A percentile compares a stretch with the other conserved stretches of the same genome.
phyloP scores from a whole-genome alignment of 73 alveolate genomes.

The Paramecium biaurelia region DNA sequence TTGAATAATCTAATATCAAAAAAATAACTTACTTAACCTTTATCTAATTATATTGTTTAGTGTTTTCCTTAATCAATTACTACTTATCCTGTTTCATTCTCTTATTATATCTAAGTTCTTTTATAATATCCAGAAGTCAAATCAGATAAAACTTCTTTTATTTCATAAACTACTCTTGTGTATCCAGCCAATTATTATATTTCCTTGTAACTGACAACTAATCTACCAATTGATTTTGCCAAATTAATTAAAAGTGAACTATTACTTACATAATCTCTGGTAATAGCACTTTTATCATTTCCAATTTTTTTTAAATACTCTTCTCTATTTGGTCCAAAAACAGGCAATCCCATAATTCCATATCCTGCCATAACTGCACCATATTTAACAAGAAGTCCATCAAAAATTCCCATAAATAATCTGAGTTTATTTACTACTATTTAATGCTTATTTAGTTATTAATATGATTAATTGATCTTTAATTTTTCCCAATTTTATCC shows the following conservation, averaged over 20 bases:
- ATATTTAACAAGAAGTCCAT: slow-evolving; percentile 89
- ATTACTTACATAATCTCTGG: slow-evolving; percentile 91
- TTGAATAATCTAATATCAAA: not conserved
- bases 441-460: slow-evolving; percentile 69
- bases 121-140: slow-evolving; percentile 58
- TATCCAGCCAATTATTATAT: slow-evolving; percentile 89
- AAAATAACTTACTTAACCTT: not conserved
- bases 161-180: slow-evolving; percentile 82
- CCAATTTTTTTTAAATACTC: slow-evolving; percentile 70
- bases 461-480: slow-evolving; percentile 71
- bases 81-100: not conserved
- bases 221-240: slow-evolving; percentile 94
- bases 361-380: slow-evolving; percentile 95
- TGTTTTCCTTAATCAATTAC: not conserved
- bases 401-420: slow-evolving; percentile 92
- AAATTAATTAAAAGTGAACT: slow-evolving; percentile 86
- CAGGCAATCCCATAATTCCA: slow-evolving; percentile 92
- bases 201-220: slow-evolving; percentile 90
- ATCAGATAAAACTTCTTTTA: slow-evolving; percentile 85
- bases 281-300: slow-evolving; percentile 65
- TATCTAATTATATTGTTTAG: slow-evolving; percentile 39
- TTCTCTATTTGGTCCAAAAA: slow-evolving; percentile 84
- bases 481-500: slow-evolving; percentile 84
- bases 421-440: slow-evolving; percentile 60
- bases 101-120: slow-evolving; percentile 40